Evolutionary conservation across 2,329 filamentous ascomycete genomes (phyloP).

Genomic region (Diaporthe citrichinensis): DNA sequence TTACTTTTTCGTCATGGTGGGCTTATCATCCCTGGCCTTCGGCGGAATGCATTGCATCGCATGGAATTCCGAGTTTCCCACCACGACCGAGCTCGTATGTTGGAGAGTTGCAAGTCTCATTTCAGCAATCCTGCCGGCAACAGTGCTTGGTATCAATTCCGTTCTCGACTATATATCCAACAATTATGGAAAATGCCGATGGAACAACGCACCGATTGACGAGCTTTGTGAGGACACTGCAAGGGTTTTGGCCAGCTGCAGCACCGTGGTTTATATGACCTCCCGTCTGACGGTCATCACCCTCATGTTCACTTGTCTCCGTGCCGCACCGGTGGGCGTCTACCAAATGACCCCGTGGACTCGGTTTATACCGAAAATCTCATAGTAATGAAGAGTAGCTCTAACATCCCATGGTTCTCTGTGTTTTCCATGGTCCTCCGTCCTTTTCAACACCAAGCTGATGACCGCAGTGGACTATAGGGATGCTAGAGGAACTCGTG

Average conservation of each 20-base stretch:
- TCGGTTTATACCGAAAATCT: neutral
- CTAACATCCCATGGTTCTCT: no score
- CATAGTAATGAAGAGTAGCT: neutral
- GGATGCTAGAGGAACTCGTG: neutral
- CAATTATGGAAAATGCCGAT: neutral
- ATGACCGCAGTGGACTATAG: neutral
- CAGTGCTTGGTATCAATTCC: neutral
- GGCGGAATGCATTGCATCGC: neutral
- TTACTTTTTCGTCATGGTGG: conserved; percentile 1
- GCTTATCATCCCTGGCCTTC: neutral
- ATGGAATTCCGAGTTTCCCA: neutral
- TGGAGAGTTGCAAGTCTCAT: neutral
- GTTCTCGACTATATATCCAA: neutral
- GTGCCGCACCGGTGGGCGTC: neutral
- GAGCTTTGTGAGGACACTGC: neutral
- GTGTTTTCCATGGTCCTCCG: neutral
- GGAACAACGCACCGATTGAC: neutral
- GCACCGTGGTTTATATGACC: neutral
- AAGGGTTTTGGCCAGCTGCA: neutral
- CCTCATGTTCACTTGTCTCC: conserved; percentile 3
- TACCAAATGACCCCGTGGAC: neutral
- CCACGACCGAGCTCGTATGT: neutral
- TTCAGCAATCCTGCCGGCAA: neutral
- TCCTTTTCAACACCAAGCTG: neutral
- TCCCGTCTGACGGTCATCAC: neutral